Evolutionary conservation across 441 rosid species (phyloP), one percentile per base, ranked within the genome.

Genomic region (Capsella rubella): DNA sequence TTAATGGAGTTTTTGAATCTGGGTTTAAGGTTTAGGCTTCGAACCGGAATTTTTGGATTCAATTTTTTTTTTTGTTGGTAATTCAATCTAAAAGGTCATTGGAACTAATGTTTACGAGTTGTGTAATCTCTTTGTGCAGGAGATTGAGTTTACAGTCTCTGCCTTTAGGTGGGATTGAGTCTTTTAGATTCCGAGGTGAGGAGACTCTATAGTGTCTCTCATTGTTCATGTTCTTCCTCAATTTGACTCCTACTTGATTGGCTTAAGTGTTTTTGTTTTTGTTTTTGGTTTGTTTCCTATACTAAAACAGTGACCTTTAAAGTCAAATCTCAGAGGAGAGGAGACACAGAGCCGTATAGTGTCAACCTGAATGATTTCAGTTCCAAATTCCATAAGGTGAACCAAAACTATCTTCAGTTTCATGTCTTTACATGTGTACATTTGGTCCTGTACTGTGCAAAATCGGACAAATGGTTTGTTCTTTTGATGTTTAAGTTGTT

Each of bases 291-390:
- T 16, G 18, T 16, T 67, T 45, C 64, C 49, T 34, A 5, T 25
- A 69, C 35, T 81, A n/a, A n/a, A n/a, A 84, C 78, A 86, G 93
- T 78, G 65, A 77, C 82, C 64, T 54, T 71, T 75, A 80, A 74
- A 71, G 83, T 70, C 73, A 72, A 56, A 67, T 74, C 74, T 72
- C 79, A 58, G 56, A 81, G 62, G 73, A 68, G 54, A 45, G 39
- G 47, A 69, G 67, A 78, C 75, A 74, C 74, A 50, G 39, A 51
- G 57, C 71, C 78, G 10, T 68, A 56, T 25, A 18, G 7, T 68
- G 42, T 40, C 15, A 55, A 25, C 39, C 42, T 56, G 32, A 46
- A 81, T 35, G 50, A 16, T 74, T 79, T 73, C 3, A 62, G 21
- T 34, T 59, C 64, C 56, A 72, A 71, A 35, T 39, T 69, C 43